Percentiles rank a stretch among this genome's conserved stretches.
Conservation (phyloP, 176 grass and related monocot species). For the Triticum turgidum region DNA sequence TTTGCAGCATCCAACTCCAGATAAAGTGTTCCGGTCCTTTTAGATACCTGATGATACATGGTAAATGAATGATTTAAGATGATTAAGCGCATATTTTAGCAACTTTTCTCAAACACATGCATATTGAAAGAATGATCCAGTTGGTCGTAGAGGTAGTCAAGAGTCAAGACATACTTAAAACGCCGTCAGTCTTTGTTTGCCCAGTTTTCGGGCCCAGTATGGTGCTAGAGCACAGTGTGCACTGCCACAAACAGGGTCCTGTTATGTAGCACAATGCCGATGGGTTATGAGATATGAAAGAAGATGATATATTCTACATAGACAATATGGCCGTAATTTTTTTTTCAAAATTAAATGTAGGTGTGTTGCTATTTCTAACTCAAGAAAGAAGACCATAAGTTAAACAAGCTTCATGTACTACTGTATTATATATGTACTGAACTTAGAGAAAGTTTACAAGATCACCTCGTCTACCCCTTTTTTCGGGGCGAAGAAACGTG, state of each 20-base stretch:
- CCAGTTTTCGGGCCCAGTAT: conserved; percentile 67
- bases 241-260: conserved; percentile 77
- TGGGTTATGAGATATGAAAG: neutral
- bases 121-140: neutral
- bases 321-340: neutral
- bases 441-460: too few relatives aligned
- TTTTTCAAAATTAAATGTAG: neutral
- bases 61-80: neutral
- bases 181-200: conserved; percentile 49
- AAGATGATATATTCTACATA: neutral
- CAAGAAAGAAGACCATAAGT: too few relatives aligned
- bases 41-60: neutral
- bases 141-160: neutral
- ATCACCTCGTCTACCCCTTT: conserved; percentile 65
- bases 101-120: neutral
- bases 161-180: conserved; percentile 40
- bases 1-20: neutral
- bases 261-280: neutral
- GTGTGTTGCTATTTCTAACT: neutral
- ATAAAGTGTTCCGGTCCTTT: neutral
- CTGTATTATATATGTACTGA: too few relatives aligned
- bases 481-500: conserved; percentile 58
- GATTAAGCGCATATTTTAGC: neutral
- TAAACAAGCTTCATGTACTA: too few relatives aligned
- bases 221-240: conserved; percentile 61